Base-by-base conservation (phyloP, 306 rosid species). In the Mimosa bimucronata region DNA sequence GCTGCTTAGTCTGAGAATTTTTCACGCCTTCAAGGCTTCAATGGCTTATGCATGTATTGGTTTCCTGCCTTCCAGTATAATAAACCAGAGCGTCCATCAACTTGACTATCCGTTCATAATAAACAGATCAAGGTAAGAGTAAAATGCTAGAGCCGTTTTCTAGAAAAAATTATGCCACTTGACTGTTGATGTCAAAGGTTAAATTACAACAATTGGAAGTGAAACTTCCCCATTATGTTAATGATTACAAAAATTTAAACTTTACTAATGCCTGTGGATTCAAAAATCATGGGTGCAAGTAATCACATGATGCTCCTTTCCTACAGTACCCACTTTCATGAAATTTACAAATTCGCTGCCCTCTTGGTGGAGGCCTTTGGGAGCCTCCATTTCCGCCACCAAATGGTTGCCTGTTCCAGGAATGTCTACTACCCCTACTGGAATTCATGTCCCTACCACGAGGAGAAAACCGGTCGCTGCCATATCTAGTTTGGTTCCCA, bases 281-380 rank as follows among this genome's bases (percentile, higher is more conserved):
- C 85, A 86, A 88, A 80, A 91, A 93, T 93, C 82, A 93, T 29
- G 94, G 97, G 88, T 93, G 97, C 72, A 52, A 86, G 80, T 84
- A 93, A 83, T 76, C 82, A 83, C 97, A 93, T 6, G 91, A 84
- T 44, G 91, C 85, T 57, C 97, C 97, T 87, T 88, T 88, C 85
- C 74, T 91, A 90, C 98, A 94, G 73, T 83, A 74, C 76, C 97
- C 97, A 48, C 75, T 90, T 85, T 86, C 98, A 74, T 85, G 84
- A 88, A 83, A 92, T 91, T 90, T 94, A 94, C 98, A 95, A 53
- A 95, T 83, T 79, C 97, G 90, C 79, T 87, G 95, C 88, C 98
- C 95, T 87, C 80, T 87, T 77, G 90, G 89, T 70, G 83, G 81
- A 78, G 86, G 83, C 88, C 89, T 84, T 58, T 79, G 73, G 40